Evolutionary conservation across 2,329 filamentous ascomycete genomes (phyloP).

Genomic region (Fusarium succisae): DNA sequence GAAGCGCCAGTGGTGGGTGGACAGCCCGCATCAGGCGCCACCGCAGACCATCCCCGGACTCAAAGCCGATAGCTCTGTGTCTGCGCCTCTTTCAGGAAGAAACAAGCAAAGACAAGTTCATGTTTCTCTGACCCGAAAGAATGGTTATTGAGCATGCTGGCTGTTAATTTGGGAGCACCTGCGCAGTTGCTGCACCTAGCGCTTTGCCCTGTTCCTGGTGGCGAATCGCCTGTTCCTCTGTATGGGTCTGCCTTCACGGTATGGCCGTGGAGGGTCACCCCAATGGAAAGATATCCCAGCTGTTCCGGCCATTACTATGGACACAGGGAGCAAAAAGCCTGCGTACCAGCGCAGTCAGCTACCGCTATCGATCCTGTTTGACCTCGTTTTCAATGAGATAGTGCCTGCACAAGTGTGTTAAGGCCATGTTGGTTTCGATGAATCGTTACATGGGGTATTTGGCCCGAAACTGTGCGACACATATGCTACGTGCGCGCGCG

Average conservation of each 20-base stretch:
- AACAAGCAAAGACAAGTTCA: slow-evolving; percentile 22
- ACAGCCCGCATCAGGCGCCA: slow-evolving; percentile 45
- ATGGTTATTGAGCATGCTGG: neutral
- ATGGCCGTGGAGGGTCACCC: slow-evolving; percentile 15
- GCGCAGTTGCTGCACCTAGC: neutral
- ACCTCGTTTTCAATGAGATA: slow-evolving; percentile 33
- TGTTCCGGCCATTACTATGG: neutral
- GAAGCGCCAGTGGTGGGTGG: slow-evolving; percentile 44
- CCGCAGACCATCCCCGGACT: slow-evolving; percentile 43
- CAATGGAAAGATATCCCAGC: slow-evolving; percentile 8
- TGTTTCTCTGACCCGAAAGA: slow-evolving; percentile 13
- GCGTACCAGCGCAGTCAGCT: slow-evolving; percentile 17
- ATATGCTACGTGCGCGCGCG: slow-evolving; percentile 12
- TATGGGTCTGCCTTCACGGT: slow-evolving; percentile 30
- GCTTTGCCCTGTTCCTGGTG: slow-evolving; percentile 14
- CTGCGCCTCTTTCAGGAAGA: slow-evolving; percentile 34
- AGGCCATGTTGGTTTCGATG: slow-evolving; percentile 13
- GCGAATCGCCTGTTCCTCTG: slow-evolving; percentile 27
- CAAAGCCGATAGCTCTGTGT: slow-evolving; percentile 41
- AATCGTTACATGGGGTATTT: slow-evolving; percentile 25
- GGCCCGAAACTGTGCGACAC: slow-evolving; percentile 34
- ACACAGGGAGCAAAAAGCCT: slow-evolving; percentile 25
- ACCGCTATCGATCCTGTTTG: slow-evolving; percentile 24
- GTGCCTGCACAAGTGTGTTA: slow-evolving; percentile 40
- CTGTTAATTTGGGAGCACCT: neutral